Conservation (phyloP, 1,139 yeast species). For the Suhomyces anneliseae region DNA sequence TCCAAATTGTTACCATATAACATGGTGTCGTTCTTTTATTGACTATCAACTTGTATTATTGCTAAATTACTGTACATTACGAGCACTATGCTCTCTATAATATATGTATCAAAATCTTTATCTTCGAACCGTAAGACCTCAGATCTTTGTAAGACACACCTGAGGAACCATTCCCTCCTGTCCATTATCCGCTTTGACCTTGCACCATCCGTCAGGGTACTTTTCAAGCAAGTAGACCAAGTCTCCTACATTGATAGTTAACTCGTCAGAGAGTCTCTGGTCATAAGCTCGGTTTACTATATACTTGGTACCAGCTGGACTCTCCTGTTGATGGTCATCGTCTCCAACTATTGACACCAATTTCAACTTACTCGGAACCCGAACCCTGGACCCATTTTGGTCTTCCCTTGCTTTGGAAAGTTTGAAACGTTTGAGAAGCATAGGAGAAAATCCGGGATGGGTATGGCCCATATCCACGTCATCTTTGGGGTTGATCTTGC, state of each 20-base stretch:
- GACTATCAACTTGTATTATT: neutral
- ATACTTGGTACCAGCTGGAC: constrained; percentile 2
- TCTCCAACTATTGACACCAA: constrained; percentile 2
- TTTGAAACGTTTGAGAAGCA: constrained; percentile 37
- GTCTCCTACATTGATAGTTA: constrained; percentile 34
- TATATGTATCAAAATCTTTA: neutral
- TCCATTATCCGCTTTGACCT: constrained; percentile 20
- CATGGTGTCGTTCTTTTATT: neutral
- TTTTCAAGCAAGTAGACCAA: constrained; percentile 25
- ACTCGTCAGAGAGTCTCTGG: constrained; percentile 35
- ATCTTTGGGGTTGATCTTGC: constrained; percentile 15
- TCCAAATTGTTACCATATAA: no score
- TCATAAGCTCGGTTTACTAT: constrained; percentile 29
- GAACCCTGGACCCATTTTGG: neutral
- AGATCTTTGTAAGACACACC: constrained; percentile 25
- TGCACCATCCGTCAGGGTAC: constrained; percentile 47
- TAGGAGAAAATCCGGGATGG: constrained; percentile 25
- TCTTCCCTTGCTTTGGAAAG: constrained; percentile 7
- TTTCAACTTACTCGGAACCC: constrained; percentile 4
- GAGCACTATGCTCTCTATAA: neutral
- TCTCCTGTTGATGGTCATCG: neutral
- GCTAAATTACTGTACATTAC: neutral
- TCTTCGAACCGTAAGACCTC: no score
- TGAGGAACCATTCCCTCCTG: constrained; percentile 35
- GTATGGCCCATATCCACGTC: constrained; percentile 4